Evolutionary conservation across 164 flowering plant species (phyloP).

Genomic region (Aristolochia contorta): DNA sequence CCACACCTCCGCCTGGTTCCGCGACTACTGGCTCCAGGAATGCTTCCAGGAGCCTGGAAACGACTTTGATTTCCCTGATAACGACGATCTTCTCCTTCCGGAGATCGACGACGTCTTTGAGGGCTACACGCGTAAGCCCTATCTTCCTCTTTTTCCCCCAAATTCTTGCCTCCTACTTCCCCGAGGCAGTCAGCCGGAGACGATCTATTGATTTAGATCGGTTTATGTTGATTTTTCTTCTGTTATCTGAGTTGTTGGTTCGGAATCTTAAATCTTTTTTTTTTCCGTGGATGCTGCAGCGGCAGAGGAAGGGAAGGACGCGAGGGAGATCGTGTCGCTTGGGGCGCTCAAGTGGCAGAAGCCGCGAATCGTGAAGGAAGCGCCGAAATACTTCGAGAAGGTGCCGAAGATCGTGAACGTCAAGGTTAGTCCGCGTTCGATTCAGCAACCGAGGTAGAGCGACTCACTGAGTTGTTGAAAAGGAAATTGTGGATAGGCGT

Average conservation of each 20-base stretch:
- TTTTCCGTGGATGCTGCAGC: neutral
- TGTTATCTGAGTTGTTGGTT: neutral
- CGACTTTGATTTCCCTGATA: slow-evolving; percentile 9
- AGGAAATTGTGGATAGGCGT: too few species aligned
- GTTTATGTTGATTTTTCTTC: neutral
- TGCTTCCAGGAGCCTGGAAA: slow-evolving; percentile 52
- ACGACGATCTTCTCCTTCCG: slow-evolving; percentile 29
- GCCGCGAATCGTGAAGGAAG: slow-evolving; percentile 16
- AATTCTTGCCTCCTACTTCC: too few species aligned
- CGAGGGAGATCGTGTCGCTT: slow-evolving; percentile 33
- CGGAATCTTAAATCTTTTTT: neutral
- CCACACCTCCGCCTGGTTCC: slow-evolving; percentile 67
- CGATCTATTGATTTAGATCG: too few species aligned
- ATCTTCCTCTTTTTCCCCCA: neutral
- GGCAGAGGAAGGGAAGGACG: slow-evolving; percentile 15
- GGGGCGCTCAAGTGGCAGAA: slow-evolving; percentile 43
- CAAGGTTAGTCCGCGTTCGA: slow-evolving; percentile 57
- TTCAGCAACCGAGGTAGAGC: slow-evolving; percentile 75
- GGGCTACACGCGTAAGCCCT: slow-evolving; percentile 21
- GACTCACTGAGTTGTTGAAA: too few species aligned
- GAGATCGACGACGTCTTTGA: slow-evolving; percentile 38
- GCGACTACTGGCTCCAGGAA: slow-evolving; percentile 87
- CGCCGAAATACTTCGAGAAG: slow-evolving; percentile 41
- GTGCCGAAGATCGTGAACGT: slow-evolving; percentile 71
- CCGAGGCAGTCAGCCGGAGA: too few species aligned